phyloP scores from a whole-genome alignment of 495 filamentous ascomycete species.

The Neurospora tetraspora region DNA sequence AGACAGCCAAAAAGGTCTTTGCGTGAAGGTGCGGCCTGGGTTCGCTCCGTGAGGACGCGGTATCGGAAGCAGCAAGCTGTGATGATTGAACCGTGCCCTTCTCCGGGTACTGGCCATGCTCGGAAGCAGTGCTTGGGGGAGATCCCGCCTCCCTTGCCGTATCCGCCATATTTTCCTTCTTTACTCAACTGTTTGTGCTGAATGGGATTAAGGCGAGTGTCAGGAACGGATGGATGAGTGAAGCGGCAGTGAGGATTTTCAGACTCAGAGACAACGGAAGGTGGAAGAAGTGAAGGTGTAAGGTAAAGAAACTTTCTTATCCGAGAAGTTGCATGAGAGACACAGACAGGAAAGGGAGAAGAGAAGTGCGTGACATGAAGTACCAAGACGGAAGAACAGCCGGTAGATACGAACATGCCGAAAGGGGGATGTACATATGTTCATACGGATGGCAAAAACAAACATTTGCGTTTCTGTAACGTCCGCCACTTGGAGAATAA shows the following conservation, averaged over 20 bases:
- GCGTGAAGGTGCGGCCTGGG: conserved; percentile 19
- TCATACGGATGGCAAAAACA: neutral
- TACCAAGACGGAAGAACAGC: neutral
- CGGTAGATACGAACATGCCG: neutral
- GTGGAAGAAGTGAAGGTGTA: neutral
- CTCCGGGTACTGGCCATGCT: neutral
- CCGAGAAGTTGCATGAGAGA: neutral
- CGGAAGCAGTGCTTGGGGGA: neutral
- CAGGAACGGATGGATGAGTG: neutral
- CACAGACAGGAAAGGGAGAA: neutral
- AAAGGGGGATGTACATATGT: neutral
- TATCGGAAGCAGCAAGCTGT: neutral
- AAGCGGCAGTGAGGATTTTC: neutral
- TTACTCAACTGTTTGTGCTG: neutral
- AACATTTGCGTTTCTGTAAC: neutral
- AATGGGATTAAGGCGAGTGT: neutral
- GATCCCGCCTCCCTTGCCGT: neutral
- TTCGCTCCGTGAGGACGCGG: conserved; percentile 1
- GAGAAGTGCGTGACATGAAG: neutral
- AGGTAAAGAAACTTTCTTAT: neutral
- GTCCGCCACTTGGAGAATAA: neutral
- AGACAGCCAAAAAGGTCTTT: conserved; percentile 24
- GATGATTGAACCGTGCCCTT: conserved; percentile 2
- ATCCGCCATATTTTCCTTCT: neutral
- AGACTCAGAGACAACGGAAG: neutral